Base-by-base conservation (phyloP, 2,329 filamentous ascomycete genomes). In the Cytospora paraplurivora region DNA sequence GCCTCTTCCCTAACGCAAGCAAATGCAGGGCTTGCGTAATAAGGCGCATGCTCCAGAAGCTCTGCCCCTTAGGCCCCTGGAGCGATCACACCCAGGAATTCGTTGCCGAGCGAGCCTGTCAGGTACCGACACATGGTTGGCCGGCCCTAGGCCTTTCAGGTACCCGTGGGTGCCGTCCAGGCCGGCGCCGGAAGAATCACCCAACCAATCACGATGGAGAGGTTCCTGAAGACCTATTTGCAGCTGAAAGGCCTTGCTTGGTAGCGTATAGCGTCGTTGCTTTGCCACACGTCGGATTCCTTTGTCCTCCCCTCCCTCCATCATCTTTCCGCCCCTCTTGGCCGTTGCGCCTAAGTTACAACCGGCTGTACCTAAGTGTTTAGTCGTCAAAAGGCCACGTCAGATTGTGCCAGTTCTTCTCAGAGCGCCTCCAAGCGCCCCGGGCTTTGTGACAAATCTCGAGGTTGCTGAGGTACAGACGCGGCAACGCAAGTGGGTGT, bases 111-210 rank as follows among this genome's bases (percentile, higher is more conserved):
- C 13, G 52, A 69, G 71, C 76, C 75, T 76, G 73, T 76, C 70
- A 76, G 69, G 71, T 71, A 69, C 67, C 68, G 71, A 75, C 76
- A 77, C 74, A 77, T 77, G 74, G 73, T 57, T 65, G 60, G 51
- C 56, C 55, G 27, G 27, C 27, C 60, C 37, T 52, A 11, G 70
- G 68, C 64, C 71, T 75, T 75, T 73, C 76, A 79, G 77, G 77
- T 74, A 79, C 77, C 76, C 75, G 76, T 74, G 69, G n/a, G 17
- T 21, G 19, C 44, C 44, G 44, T 21, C 17, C 17, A 1, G 11
- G 7, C n/a, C 44, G 44, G 44, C 44, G 74, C 74, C 68, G 65
- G 67, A 68, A 69, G 54, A 62, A 67, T 59, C 37, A 59, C 49
- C 64, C 59, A 68, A 54, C 76, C 76, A 78, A 77, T 76, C 62